A percentile compares a stretch with the other conserved stretches of the same genome.
Evolutionary conservation across 306 rosid species (phyloP).

Genomic region (Castanea crenata): DNA sequence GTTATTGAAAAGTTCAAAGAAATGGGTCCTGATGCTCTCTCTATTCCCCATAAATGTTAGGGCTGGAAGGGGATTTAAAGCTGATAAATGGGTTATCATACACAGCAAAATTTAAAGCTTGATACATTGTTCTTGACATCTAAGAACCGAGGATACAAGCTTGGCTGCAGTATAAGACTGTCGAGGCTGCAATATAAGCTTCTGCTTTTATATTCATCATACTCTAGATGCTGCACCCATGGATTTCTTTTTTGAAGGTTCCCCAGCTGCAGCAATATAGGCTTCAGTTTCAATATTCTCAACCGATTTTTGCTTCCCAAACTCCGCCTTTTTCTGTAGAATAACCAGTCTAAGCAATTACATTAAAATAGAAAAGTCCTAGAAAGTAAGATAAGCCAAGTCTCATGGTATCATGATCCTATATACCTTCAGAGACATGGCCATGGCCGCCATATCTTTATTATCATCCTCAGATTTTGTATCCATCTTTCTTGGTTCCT

Average conservation of each 20-base stretch:
- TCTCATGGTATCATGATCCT: not conserved
- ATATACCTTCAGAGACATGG: not conserved
- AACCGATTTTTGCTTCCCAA: not conserved
- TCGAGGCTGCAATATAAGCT: no score
- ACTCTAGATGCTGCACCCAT: slow-evolving; percentile 33
- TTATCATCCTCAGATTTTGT: slow-evolving; percentile 39
- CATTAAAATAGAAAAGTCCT: not conserved
- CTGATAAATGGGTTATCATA: no score
- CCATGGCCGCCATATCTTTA: not conserved
- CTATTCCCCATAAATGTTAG: no score
- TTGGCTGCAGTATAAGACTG: no score
- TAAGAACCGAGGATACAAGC: no score
- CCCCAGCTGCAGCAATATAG: slow-evolving; percentile 52
- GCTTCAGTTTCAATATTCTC: slow-evolving; percentile 58
- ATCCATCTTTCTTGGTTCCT: slow-evolving; percentile 56
- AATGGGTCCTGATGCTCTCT: no score
- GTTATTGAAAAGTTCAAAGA: no score
- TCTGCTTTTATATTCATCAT: no score
- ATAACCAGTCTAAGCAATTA: slow-evolving; percentile 1
- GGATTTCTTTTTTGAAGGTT: slow-evolving; percentile 57
- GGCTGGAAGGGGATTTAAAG: no score
- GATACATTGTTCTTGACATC: no score
- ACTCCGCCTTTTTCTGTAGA: slow-evolving; percentile 64
- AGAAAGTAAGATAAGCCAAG: not conserved
- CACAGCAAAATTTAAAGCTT: no score